Percentiles rank a stretch among this genome's conserved stretches.
These are phyloP conservation scores for Candida fluviatilis DNA, from an alignment of 805 yeast genomes.

Conservation along the genomic window DNA sequence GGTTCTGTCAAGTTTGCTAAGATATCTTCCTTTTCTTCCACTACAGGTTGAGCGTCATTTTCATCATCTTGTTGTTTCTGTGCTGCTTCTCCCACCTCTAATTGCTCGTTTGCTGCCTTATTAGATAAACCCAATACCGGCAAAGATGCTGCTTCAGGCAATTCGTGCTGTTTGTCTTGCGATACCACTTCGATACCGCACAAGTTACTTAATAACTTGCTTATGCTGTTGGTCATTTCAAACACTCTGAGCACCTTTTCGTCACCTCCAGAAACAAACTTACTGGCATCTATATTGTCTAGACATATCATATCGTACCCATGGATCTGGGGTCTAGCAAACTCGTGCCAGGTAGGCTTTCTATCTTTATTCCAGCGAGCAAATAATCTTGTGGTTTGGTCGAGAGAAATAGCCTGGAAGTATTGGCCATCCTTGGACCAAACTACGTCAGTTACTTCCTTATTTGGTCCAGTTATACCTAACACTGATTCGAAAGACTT, in stretches of 20 bases:
- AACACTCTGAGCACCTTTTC: slow-evolving; percentile 89
- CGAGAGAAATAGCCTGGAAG: slow-evolving; percentile 74
- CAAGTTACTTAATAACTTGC: slow-evolving; percentile 51
- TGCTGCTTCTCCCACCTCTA: slow-evolving; percentile 35
- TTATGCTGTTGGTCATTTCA: slow-evolving; percentile 80
- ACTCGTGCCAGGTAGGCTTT: slow-evolving; percentile 70
- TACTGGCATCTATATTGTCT: slow-evolving; percentile 52
- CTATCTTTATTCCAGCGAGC: slow-evolving; percentile 52
- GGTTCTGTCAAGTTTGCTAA: slow-evolving; percentile 48
- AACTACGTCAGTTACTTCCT: slow-evolving; percentile 68
- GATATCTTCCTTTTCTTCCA: slow-evolving; percentile 37
- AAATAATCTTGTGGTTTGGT: slow-evolving; percentile 87
- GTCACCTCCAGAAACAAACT: slow-evolving; percentile 91
- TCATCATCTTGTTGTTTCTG: slow-evolving; percentile 40
- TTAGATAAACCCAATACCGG: slow-evolving; percentile 94
- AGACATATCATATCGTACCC: slow-evolving; percentile 94
- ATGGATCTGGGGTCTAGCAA: slow-evolving; percentile 96
- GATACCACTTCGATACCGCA: slow-evolving; percentile 37
- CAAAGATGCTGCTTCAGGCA: slow-evolving; percentile 83
- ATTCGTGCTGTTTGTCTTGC: slow-evolving; percentile 16
- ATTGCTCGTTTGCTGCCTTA: slow-evolving; percentile 63
- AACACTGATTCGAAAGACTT: slow-evolving; percentile 42
- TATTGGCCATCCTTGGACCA: slow-evolving; percentile 72
- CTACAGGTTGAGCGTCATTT: slow-evolving; percentile 20
- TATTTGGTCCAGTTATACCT: slow-evolving; percentile 74